Base-by-base conservation (phyloP, 2,329 filamentous ascomycete genomes). In the Trichoderma simmonsii region DNA sequence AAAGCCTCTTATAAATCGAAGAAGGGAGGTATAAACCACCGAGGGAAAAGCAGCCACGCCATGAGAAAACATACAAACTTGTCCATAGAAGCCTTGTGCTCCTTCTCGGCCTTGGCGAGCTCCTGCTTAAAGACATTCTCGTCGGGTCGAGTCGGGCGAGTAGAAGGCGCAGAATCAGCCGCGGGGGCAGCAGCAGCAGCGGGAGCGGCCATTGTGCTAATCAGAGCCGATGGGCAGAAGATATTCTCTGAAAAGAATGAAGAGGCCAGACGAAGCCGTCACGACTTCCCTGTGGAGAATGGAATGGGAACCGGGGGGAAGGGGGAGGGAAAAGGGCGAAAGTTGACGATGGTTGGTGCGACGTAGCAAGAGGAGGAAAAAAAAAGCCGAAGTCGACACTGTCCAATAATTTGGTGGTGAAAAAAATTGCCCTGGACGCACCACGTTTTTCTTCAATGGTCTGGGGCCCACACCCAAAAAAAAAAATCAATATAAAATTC, bases 141-240 rank as follows among this genome's bases (percentile, higher is more conserved):
- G 82, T 98, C 93, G 61, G 96, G 96, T 87, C 92, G 94, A 83
- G 93, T 89, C 69, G 95, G 94, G 84, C 91, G 94, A 79, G 84
- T 80, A 72, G 80, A 68, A 66, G 76, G 73, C 75, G 80, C 79
- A 74, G 84, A 80, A 71, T 82, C 82, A 76, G 81, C 82, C 75
- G 84, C 81, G 73, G 85, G 80, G 71, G 86, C 81, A 62, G 85
- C 80, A 73, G 83, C 81, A 71, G 85, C 81, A 71, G 86, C 81
- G 63, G 85, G 80, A 71, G 85, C 82, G 73, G 85, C 82, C 82
- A 84, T 84, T 78, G 84, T 80, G 75, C 81, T 15, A 28, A 61
- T 69, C 30, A 60, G 51, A 66, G 61, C n/a, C 60, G 43, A 43
- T 48, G 28, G 60, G 30, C 15, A n/a, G 28, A 36, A 26, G 11